Conservation (phyloP, 73 alveolate species). For the Halteria grandinella region DNA sequence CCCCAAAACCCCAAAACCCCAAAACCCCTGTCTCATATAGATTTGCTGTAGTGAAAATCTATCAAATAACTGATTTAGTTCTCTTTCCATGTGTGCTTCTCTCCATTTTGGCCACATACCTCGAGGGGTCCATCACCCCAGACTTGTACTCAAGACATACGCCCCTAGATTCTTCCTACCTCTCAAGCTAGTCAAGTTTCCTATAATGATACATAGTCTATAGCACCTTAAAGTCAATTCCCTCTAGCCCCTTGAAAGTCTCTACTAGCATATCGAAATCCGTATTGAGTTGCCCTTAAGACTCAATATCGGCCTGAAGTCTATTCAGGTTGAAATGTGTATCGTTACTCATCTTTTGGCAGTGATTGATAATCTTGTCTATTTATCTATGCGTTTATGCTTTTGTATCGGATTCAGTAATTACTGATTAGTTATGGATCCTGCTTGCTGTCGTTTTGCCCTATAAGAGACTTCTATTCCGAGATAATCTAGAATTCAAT, state of each 20-base stretch:
- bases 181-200: conserved; percentile 15
- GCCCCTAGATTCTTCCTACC: conserved; percentile 14
- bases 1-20: too few species aligned
- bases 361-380: too few species aligned
- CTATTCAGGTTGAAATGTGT: conserved; percentile 5
- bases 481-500: too few species aligned
- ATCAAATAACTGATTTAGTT: conserved; percentile 11
- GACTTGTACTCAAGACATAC: conserved; percentile 51
- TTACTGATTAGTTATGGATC: too few species aligned
- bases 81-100: conserved; percentile 35
- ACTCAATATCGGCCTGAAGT: conserved; percentile 10
- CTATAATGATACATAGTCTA: conserved; percentile 8
- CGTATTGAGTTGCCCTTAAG: background rate
- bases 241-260: conserved; percentile 23
- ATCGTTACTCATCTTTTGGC: background rate
- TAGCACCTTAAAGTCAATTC: conserved; percentile 26
- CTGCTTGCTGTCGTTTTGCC: too few species aligned
- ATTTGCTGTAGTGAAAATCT: too few species aligned
- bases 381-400: too few species aligned
- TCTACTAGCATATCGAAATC: conserved; percentile 9
- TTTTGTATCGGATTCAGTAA: too few species aligned
- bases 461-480: too few species aligned
- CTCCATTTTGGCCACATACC: conserved; percentile 61
- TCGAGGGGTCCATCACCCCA: conserved; percentile 67
- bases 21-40: too few species aligned